Base-by-base conservation (phyloP, 2,329 filamentous ascomycete species). In the Bipolaris sorokiniana region DNA sequence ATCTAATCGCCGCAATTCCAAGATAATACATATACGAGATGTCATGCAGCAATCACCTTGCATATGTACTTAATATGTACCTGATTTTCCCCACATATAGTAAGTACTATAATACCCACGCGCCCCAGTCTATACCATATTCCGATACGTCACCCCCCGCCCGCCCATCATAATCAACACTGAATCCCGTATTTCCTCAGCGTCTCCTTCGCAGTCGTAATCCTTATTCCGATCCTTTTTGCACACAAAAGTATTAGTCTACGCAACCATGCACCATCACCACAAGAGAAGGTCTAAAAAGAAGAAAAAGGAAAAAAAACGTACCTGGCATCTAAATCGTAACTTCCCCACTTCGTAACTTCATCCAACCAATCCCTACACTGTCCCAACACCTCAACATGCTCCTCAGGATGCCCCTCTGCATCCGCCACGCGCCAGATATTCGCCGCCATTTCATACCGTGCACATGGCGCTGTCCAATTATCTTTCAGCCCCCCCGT, bases 391-490 rank as follows among this genome's bases (percentile, higher is more conserved):
- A 85, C 84, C 45, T 80, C 72, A 45, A 61, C 56, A 47, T 77
- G 69, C 23, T 70, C 71, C 44, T 73, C 67, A 22, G 71, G 72
- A 22, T 59, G 64, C 1, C 76, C 78, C 28, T 75, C 75, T 22
- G 52, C 61, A 77, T 82, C 48, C 60, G 77, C 58, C 68, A 94
- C 89, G 55, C 84, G 82, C 93, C 94, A 99, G 1, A 88, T 80
- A 52, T 91, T 86, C 7, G 90, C 91, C 0, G 88, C 92, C 80
- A 95, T 86, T 77, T 99, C 95, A 76, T 97, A 97, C 64, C 91
- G 83, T 1, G 90, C 92, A 0, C 88, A 86, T 0, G 94, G 91
- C 6, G 84, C 80, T 9, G 86, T 81, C 80, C 90, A 93, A 67
- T 90, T 88, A 56, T 93, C 90, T 55, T 83, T 86, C 1, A 84